A percentile compares a stretch with the other conserved stretches of the same genome.
Evolutionary conservation across 1,284 basidiomycete genomes (phyloP).

Genomic region (Earliella scabrosa): DNA sequence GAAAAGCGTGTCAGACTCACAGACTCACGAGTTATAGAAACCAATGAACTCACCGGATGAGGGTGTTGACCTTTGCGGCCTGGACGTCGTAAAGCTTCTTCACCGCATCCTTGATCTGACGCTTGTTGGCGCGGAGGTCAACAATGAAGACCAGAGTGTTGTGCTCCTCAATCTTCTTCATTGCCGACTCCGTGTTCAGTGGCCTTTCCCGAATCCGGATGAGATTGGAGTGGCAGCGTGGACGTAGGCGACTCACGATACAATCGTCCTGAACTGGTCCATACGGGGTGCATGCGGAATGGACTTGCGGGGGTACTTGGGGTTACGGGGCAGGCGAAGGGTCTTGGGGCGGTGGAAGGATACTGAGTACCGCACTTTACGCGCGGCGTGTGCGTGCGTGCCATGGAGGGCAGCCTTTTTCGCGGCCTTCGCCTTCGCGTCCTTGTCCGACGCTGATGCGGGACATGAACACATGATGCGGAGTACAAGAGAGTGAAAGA

Average conservation of each 20-base stretch:
- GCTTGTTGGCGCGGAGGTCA: conserved; percentile 95
- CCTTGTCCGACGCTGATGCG: conserved; percentile 41
- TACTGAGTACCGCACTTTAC: conserved; percentile 88
- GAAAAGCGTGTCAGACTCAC: not conserved
- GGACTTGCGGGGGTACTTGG: conserved; percentile 95
- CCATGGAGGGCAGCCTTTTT: conserved; percentile 98
- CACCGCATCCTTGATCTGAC: conserved; percentile 98
- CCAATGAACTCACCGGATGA: conserved; percentile 78
- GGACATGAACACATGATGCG: not conserved
- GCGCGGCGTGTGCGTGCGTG: conserved; percentile 71
- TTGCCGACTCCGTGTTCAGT: conserved; percentile 84
- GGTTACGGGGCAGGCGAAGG: conserved; percentile 82
- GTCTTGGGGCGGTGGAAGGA: conserved; percentile 99
- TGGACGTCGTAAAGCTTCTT: conserved; percentile 99
- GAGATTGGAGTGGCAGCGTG: not conserved
- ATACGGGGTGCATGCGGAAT: conserved; percentile 95
- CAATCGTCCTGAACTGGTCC: conserved; percentile 96
- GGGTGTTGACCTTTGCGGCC: conserved; percentile 95
- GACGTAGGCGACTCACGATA: conserved; percentile 61
- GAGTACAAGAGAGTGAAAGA: conserved; percentile 7
- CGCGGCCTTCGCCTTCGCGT: conserved; percentile 89
- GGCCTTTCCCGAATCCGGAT: conserved; percentile 49
- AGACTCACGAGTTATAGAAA: not conserved
- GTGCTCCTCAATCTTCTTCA: conserved; percentile 99
- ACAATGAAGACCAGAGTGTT: conserved; percentile 99